These are phyloP conservation scores for Ochetophila trinervis DNA, from an alignment of 306 rosid species.

Conservation along the genomic window DNA sequence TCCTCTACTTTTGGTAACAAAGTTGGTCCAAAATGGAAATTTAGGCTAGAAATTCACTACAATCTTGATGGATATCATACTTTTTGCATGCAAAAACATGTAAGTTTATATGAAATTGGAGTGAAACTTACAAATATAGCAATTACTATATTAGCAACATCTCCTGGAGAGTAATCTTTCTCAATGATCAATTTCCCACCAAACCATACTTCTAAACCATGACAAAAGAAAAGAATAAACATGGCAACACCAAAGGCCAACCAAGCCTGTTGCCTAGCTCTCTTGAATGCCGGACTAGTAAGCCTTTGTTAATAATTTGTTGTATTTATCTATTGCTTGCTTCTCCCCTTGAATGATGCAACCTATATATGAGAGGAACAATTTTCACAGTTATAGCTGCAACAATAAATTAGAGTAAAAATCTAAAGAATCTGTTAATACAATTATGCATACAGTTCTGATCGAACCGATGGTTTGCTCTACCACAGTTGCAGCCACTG, in stretches of 20 bases:
- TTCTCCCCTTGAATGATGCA: conserved; percentile 88
- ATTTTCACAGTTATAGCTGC: conserved; percentile 5
- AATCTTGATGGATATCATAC: too few species aligned
- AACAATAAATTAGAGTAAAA: not conserved
- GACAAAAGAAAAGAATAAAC: conserved; percentile 38
- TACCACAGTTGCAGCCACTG: conserved; percentile 59
- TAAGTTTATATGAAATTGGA: not conserved
- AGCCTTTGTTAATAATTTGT: conserved; percentile 50
- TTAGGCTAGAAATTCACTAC: too few species aligned
- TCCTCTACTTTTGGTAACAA: too few species aligned
- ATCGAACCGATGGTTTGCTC: conserved; percentile 83
- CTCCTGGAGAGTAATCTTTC: conserved; percentile 73
- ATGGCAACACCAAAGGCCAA: conserved; percentile 42
- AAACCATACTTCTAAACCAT: conserved; percentile 69
- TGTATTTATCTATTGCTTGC: conserved; percentile 57
- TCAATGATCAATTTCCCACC: conserved; percentile 75
- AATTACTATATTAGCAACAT: conserved; percentile 51
- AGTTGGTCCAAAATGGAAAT: too few species aligned
- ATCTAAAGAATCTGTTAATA: not conserved
- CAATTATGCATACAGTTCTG: conserved; percentile 53
- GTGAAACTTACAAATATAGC: conserved; percentile 61
- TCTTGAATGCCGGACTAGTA: conserved; percentile 54
- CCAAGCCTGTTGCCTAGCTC: conserved; percentile 69
- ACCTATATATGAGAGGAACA: conserved; percentile 42
- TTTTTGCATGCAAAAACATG: too few species aligned